Percentiles rank a stretch among this genome's conserved stretches.
Conservation (phyloP, 2,329 filamentous ascomycete species). For the Aspergillus japonicus region DNA sequence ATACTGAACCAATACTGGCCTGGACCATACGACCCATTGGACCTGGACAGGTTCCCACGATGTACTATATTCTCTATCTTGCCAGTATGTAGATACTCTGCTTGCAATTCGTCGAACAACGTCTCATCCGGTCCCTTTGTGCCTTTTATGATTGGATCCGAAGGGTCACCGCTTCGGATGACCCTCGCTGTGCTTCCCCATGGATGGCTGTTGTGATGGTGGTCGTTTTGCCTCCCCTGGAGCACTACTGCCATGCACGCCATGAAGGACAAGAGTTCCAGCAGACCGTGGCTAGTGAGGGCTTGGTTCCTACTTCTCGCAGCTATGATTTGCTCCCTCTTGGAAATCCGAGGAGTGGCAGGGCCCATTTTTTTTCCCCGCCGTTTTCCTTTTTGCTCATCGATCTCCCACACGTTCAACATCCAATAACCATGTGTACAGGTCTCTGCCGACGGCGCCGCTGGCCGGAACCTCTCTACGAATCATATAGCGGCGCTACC, state of each 20-base stretch:
- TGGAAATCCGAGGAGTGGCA: neutral
- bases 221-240: neutral
- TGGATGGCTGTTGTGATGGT: neutral
- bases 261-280: neutral
- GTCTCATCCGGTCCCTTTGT: neutral
- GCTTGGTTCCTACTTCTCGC: neutral
- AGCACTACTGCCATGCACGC: neutral
- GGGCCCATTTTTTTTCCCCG: neutral
- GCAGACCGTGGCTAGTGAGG: neutral
- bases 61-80: conserved; percentile 63
- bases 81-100: conserved; percentile 62
- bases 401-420: neutral
- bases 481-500: conserved; percentile 69
- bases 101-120: conserved; percentile 16
- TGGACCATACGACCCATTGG: conserved; percentile 23
- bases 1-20: conserved; percentile 25
- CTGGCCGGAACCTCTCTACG: conserved; percentile 89
- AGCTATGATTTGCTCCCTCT: neutral
- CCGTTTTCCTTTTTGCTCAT: no score
- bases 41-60: conserved; percentile 24
- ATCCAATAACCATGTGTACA: conserved; percentile 44
- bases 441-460: conserved; percentile 92
- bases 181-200: neutral
- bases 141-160: neutral
- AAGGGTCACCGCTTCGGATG: neutral